Evolutionary conservation across 75 land plant species (phyloP).

Genomic region (Picea sitchensis): DNA sequence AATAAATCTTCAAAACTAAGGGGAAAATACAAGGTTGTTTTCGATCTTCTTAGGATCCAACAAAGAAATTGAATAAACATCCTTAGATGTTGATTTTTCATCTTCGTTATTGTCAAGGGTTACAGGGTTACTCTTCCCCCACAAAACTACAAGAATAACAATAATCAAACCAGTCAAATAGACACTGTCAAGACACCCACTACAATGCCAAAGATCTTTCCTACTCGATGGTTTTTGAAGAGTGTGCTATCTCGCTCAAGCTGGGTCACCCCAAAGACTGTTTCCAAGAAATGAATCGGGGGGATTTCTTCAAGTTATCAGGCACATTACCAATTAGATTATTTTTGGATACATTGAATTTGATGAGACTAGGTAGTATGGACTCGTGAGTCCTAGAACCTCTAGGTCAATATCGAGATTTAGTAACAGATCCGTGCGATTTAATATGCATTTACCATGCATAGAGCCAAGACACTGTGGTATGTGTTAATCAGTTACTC

Average conservation of each 20-base stretch:
- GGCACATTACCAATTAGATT: slow-evolving; percentile 60
- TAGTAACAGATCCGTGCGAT: too few relatives aligned
- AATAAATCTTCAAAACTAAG: slow-evolving; percentile 86
- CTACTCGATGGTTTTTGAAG: slow-evolving; percentile 31
- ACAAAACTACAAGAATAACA: slow-evolving; percentile 15
- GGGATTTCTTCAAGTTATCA: slow-evolving; percentile 18
- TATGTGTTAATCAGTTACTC: too few relatives aligned
- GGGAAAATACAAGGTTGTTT: slow-evolving; percentile 76
- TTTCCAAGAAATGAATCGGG: slow-evolving; percentile 49
- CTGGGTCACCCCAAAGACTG: slow-evolving; percentile 57
- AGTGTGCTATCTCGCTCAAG: slow-evolving; percentile 15
- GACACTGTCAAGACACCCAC: slow-evolving; percentile 13
- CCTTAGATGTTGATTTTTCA: slow-evolving; percentile 35
- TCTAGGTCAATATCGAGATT: too few relatives aligned
- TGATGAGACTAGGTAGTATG: neutral
- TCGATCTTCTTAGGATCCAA: slow-evolving; percentile 32
- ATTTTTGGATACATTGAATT: slow-evolving; percentile 66
- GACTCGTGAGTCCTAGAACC: too few relatives aligned
- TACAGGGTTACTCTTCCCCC: slow-evolving; percentile 9
- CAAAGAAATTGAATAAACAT: slow-evolving; percentile 32
- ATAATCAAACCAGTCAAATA: slow-evolving; percentile 22
- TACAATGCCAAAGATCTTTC: slow-evolving; percentile 35
- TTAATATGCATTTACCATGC: too few relatives aligned
- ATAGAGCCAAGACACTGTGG: too few relatives aligned
- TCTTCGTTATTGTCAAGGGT: neutral